Evolutionary conservation across 2,329 filamentous ascomycete genomes (phyloP).

Genomic region (Fusarium odoratissimum): DNA sequence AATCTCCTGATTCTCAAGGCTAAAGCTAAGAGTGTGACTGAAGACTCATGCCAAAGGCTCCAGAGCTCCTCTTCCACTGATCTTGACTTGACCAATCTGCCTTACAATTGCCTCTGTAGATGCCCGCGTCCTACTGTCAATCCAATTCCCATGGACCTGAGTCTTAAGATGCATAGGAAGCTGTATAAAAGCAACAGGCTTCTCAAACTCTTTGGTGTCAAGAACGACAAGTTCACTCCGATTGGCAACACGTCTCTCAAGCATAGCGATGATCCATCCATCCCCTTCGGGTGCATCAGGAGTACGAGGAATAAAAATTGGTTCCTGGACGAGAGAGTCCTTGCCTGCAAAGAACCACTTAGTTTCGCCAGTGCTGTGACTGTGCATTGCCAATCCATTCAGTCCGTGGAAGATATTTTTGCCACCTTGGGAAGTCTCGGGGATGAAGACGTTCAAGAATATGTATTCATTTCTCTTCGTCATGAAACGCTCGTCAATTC

Average conservation of each 20-base stretch:
- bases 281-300: slow-evolving; percentile 9
- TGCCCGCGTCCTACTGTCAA: not conserved
- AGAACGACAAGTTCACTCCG: slow-evolving; percentile 19
- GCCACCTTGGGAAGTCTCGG: not conserved
- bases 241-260: slow-evolving; percentile 2
- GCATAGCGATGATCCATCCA: slow-evolving; percentile 12
- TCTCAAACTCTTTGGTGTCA: slow-evolving; percentile 13
- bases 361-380: not conserved
- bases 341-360: slow-evolving; percentile 19
- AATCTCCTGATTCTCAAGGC: too few species aligned
- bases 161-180: slow-evolving; percentile 23
- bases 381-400: slow-evolving; percentile 17
- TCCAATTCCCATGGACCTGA: slow-evolving; percentile 27
- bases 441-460: slow-evolving; percentile 19
- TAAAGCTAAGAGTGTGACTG: too few species aligned
- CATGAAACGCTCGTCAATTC: slow-evolving; percentile 24
- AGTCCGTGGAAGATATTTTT: slow-evolving; percentile 14
- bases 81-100: not conserved
- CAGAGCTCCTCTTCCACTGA: not conserved
- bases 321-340: slow-evolving; percentile 13
- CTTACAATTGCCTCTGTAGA: not conserved
- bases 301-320: slow-evolving; percentile 20
- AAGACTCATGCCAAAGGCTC: not conserved
- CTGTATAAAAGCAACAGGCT: slow-evolving; percentile 15
- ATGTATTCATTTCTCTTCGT: not conserved